A percentile compares a stretch with the other conserved stretches of the same genome.
Conservation (phyloP, 2,329 filamentous ascomycete species). For the Aspergillus sp. region DNA sequence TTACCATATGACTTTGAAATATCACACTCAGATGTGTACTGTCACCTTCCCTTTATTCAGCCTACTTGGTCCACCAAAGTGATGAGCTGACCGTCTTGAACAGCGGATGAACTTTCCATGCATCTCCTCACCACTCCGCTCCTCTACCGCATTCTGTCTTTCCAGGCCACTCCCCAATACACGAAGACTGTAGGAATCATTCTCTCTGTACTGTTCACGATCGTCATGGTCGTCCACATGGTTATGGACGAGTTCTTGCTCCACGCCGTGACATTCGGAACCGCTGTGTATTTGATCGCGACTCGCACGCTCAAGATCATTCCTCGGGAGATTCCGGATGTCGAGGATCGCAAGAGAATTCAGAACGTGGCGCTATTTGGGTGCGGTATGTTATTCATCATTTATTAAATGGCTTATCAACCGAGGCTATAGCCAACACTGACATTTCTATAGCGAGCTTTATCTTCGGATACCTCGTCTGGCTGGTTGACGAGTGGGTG, state of each 20-base stretch:
- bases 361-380: slow-evolving; percentile 26
- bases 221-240: slow-evolving; percentile 47
- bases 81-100: not conserved
- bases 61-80: not conserved
- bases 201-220: slow-evolving; percentile 23
- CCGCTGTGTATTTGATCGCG: slow-evolving; percentile 40
- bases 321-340: slow-evolving; percentile 34
- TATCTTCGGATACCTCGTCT: slow-evolving; percentile 42
- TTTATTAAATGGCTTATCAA: not conserved
- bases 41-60: too few species aligned
- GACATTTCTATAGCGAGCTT: slow-evolving; percentile 32
- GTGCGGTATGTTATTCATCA: slow-evolving; percentile 20
- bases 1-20: slow-evolving; percentile 37
- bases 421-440: not conserved
- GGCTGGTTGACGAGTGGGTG: slow-evolving; percentile 43
- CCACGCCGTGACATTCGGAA: slow-evolving; percentile 40
- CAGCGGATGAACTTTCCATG: slow-evolving; percentile 47
- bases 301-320: slow-evolving; percentile 34
- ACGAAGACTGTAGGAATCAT: slow-evolving; percentile 27
- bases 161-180: slow-evolving; percentile 27
- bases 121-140: slow-evolving; percentile 47
- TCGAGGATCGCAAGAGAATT: slow-evolving; percentile 21
- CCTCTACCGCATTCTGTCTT: slow-evolving; percentile 44
- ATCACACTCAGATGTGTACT: slow-evolving; percentile 37
- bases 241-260: slow-evolving; percentile 48